These are phyloP conservation scores for Phytophthora sp. DNA, from an alignment of 352 stramenopile species.

Conservation along the genomic window DNA sequence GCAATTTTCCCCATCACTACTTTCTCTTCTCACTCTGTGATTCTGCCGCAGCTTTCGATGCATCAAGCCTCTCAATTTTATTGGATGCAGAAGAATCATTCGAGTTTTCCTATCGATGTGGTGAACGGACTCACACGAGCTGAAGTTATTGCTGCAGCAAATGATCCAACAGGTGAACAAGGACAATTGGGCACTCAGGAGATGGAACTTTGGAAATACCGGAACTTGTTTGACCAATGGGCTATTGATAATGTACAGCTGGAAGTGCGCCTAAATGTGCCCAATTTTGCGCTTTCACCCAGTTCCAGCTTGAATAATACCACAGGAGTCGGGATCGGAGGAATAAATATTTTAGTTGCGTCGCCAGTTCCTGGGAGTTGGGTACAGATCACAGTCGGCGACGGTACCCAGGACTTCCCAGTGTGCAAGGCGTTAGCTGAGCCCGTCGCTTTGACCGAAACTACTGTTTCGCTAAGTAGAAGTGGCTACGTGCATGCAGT, in stretches of 20 bases:
- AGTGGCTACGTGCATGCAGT: conserved; percentile 67
- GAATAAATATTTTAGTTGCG: conserved; percentile 39
- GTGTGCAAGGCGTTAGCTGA: conserved; percentile 29
- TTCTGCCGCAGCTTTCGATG: conserved; percentile 52
- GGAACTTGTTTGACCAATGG: conserved; percentile 83
- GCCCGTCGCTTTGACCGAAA: conserved; percentile 12
- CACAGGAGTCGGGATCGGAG: conserved; percentile 23
- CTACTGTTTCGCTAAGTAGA: conserved; percentile 25
- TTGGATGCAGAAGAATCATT: conserved; percentile 74
- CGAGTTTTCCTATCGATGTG: conserved; percentile 66
- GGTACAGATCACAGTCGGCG: conserved; percentile 49
- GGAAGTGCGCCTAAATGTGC: conserved; percentile 58
- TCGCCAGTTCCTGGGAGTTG: conserved; percentile 56
- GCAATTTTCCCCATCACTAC: background rate
- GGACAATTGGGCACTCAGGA: conserved; percentile 44
- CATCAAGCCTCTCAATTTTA: conserved; percentile 53
- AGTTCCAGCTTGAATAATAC: conserved; percentile 15
- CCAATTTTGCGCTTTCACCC: conserved; percentile 33
- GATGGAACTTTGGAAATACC: conserved; percentile 60
- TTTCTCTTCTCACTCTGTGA: conserved; percentile 35
- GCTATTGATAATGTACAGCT: conserved; percentile 64
- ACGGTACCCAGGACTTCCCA: conserved; percentile 68
- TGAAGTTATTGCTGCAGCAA: conserved; percentile 40
- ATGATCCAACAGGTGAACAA: conserved; percentile 50
- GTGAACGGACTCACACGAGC: conserved; percentile 27